Base-by-base conservation (phyloP, 192 early-diverging fungal species). In the Bifiguratus adelaidae region DNA sequence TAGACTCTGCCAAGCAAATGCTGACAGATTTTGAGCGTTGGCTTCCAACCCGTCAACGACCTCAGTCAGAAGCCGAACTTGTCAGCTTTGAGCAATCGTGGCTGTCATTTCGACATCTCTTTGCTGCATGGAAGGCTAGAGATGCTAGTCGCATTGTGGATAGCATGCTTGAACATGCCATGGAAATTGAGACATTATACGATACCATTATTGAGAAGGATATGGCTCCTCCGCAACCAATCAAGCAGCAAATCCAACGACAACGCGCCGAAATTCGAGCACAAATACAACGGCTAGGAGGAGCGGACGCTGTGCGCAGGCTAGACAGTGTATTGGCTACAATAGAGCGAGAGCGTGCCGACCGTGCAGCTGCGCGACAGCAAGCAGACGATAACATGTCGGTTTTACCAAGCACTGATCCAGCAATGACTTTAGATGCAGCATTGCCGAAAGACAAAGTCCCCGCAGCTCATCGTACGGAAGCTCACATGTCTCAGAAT, bases 81-180 rank as follows among this genome's bases (percentile, higher is more conserved):
- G n/a, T n/a, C n/a, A n/a, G n/a, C n/a, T 81, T 89, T 51, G 60
- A 76, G 30, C 43, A 61, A 2, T 46, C 63, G 5, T 90, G 72
- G 73, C 58, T 53, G 32, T 60, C 54, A 9, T 90, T 73, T 55
- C 81, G 74, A 56, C 49, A 41, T 25, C 56, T 73, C 7, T 90
- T 90, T 45, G 65, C 83, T 34, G 68, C 65, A 2, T 90, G 85
- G 85, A 88, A 88, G 50, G 47, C 61, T 4, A 59, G 58, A 41
- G 87, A 90, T 55, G 70, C 74, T 4, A 48, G 67, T 8, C 65
- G 77, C 13, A 60, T 88, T n/a, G 45, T 88, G 3, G 58, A 74
- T 4, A 76, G 70, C 13, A 47, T 90, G 19, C 61, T 85, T 35
- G 62, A 67, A 4, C 85, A 90, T 47, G 84, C 64, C 18, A 60